Base-by-base conservation (phyloP, 768 basidiomycete species). In the Cystobasidium onofrii region DNA sequence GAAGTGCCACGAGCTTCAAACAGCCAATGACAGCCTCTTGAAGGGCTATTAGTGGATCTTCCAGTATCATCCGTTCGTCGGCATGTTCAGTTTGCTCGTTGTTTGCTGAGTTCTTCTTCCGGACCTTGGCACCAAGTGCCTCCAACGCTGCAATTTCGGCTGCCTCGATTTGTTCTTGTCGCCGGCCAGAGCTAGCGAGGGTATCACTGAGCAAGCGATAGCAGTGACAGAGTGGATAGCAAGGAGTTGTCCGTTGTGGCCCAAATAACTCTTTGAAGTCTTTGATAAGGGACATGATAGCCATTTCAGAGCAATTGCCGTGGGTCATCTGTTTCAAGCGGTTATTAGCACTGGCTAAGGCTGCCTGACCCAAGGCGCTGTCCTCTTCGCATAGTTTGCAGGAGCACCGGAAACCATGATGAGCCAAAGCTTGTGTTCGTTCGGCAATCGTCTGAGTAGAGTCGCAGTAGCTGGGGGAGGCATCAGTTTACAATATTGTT, bases 391-490 rank as follows among this genome's bases (percentile, higher is more conserved):
- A 64, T 18, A 64, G 17, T 7, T 25, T 18, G 63, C 63, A 64
- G 18, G 39, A 7, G 34, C 63, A 64, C 6, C 13, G 9, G 63
- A 64, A 64, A 34, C 63, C 63, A 25, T 64, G 36, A 10, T 18
- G 31, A 2, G 36, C 18, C 31, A 64, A 29, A 7, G 7, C 4
- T 2, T n/a, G 27, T 2, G 15, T 27, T 20, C 63, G 12, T 15
- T 64, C 63, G 17, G 17, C 12, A 13, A 64, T 10, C 9, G 63
- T 25, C n/a, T 27, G 6, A 3, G 63, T 36, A 4, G 63, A 27
- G 29, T 64, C 63, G 63, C 63, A 64, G 23, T 64, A 64, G 13
- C 63, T 64, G n/a, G n/a, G n/a, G n/a, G n/a, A n/a, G n/a, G n/a
- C n/a, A n/a, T 46, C 36, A 34, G 63, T 7, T 12, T 9, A 29